A percentile compares a stretch with the other conserved stretches of the same genome.
phyloP scores from a whole-genome alignment of 2,329 filamentous ascomycete species.

The Fusarium citri region DNA sequence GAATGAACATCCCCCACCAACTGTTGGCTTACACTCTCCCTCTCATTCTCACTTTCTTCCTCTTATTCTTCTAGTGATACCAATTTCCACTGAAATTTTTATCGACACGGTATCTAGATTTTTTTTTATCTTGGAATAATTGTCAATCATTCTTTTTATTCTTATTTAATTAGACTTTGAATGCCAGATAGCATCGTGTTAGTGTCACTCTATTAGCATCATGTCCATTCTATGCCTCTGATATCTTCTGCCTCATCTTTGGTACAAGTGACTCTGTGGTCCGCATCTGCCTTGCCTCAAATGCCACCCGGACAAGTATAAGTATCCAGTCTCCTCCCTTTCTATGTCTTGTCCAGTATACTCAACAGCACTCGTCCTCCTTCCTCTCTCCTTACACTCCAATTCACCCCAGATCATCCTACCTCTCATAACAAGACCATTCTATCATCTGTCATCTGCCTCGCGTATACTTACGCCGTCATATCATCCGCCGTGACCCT shows the following conservation, averaged over 20 bases:
- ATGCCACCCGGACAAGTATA: slow-evolving; percentile 34
- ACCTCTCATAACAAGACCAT: background rate
- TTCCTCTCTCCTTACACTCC: background rate
- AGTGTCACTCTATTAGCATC: background rate
- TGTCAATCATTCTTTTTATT: background rate
- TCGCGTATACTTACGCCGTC: background rate
- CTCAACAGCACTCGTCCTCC: slow-evolving; percentile 15
- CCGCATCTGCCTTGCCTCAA: slow-evolving; percentile 6
- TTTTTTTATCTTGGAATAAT: background rate
- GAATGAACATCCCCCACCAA: background rate
- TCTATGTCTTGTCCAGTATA: slow-evolving; percentile 14
- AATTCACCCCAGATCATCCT: background rate
- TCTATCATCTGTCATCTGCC: background rate
- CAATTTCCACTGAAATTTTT: background rate
- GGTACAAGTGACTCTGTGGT: slow-evolving; percentile 19
- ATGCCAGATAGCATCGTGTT: background rate
- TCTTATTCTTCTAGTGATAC: slow-evolving; percentile 5
- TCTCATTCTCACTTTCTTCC: background rate
- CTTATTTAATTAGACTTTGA: background rate
- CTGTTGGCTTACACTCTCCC: background rate
- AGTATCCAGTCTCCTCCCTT: slow-evolving; percentile 40
- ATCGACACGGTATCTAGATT: no score
- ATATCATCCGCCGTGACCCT: background rate
- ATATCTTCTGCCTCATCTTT: slow-evolving; percentile 10
- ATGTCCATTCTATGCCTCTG: background rate